Evolutionary conservation across 2,329 filamentous ascomycete species (phyloP).

Genomic region (Colletotrichum godetiae): DNA sequence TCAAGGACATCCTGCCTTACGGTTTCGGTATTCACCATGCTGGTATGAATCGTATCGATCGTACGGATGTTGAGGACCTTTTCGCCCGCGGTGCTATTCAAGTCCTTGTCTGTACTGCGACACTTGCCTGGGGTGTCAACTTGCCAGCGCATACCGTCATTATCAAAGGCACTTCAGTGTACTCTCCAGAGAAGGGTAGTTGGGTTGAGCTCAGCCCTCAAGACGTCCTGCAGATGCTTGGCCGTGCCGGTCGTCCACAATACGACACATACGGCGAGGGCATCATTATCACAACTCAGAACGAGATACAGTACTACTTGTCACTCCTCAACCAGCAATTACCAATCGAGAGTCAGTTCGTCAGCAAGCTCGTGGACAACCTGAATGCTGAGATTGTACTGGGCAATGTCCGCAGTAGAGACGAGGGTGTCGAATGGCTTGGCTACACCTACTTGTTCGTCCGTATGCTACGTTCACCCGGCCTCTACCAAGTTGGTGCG

Average conservation of each 20-base stretch:
- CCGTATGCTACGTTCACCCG: slow-evolving; percentile 95
- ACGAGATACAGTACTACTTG: slow-evolving; percentile 96
- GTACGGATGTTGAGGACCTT: slow-evolving; percentile 93
- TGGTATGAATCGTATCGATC: slow-evolving; percentile 95
- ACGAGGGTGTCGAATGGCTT: slow-evolving; percentile 99
- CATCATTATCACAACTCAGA: slow-evolving; percentile 97
- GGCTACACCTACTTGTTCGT: slow-evolving; percentile 99
- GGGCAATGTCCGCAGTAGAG: slow-evolving; percentile 89
- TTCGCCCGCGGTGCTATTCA: slow-evolving; percentile 93
- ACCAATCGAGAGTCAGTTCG: slow-evolving; percentile 96
- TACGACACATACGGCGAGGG: slow-evolving; percentile 98
- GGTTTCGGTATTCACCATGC: slow-evolving; percentile 99
- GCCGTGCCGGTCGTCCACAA: slow-evolving; percentile 94
- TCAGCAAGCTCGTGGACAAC: slow-evolving; percentile 93
- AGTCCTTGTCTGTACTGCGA: slow-evolving; percentile 96
- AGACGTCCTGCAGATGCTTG: slow-evolving; percentile 98
- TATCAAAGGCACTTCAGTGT: slow-evolving; percentile 98
- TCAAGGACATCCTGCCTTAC: slow-evolving; percentile 95
- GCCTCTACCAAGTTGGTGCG: slow-evolving; percentile 92
- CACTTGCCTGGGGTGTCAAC: slow-evolving; percentile 99
- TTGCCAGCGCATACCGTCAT: slow-evolving; percentile 97
- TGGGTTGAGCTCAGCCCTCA: slow-evolving; percentile 98
- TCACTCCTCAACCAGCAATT: slow-evolving; percentile 97
- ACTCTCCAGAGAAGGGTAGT: slow-evolving; percentile 97
- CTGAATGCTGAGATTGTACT: slow-evolving; percentile 96